Conservation (phyloP, 2,329 filamentous ascomycete genomes). For the Sclerotinia sclerotiorum region DNA sequence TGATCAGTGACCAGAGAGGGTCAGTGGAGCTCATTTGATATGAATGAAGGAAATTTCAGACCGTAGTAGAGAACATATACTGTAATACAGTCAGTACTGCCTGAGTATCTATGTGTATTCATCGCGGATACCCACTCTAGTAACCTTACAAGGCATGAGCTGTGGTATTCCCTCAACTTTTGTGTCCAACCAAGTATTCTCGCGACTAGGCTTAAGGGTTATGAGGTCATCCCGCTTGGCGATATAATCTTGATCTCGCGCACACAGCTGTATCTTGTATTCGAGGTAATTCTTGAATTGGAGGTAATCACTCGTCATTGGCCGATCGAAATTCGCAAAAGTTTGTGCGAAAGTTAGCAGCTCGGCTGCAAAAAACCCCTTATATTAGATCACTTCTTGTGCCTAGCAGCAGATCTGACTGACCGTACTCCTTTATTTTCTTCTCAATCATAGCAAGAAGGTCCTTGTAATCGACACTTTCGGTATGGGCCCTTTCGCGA, state of each 20-base stretch:
- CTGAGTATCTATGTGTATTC: not conserved
- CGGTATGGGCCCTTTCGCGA: slow-evolving; percentile 21
- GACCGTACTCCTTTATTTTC: not conserved
- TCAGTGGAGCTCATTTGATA: not conserved
- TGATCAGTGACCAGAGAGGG: not conserved
- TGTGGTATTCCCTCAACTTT: slow-evolving; percentile 38
- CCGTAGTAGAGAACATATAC: slow-evolving; percentile 2
- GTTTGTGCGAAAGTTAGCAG: slow-evolving; percentile 31
- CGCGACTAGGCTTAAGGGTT: slow-evolving; percentile 42
- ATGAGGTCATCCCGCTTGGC: slow-evolving; percentile 44
- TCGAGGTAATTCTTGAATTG: slow-evolving; percentile 39
- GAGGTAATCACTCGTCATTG: slow-evolving; percentile 37
- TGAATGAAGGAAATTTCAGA: not conserved
- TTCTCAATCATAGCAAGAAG: not conserved
- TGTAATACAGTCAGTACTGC: not conserved
- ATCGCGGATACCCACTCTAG: not conserved
- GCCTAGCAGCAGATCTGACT: not conserved
- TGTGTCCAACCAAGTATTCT: slow-evolving; percentile 45
- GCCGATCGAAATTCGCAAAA: slow-evolving; percentile 37
- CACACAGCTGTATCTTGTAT: slow-evolving; percentile 27
- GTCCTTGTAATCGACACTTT: slow-evolving; percentile 6
- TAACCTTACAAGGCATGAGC: slow-evolving; percentile 17
- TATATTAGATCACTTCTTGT: not conserved
- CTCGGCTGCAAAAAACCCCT: slow-evolving; percentile 20
- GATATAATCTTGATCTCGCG: slow-evolving; percentile 38